Conservation (phyloP, 441 rosid genomes). For the Euphorbia celastroides region DNA sequence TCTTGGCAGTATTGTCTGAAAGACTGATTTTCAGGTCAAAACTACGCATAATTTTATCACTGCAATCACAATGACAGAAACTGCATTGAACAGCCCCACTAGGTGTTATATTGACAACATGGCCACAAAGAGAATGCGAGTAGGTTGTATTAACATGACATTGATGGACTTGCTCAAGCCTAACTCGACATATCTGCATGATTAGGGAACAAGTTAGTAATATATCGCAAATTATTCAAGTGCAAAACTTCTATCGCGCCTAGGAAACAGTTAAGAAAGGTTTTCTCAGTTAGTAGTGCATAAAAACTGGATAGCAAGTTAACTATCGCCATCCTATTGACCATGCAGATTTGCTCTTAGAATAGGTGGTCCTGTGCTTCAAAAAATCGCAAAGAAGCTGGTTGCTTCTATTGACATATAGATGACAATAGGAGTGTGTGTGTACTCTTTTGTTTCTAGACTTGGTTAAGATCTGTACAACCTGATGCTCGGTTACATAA, state of each 20-base stretch:
- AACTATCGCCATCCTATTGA: not conserved
- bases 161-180: slow-evolving; percentile 66
- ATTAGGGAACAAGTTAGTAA: not conserved
- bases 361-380: not conserved
- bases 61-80: slow-evolving; percentile 38
- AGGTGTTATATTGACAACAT: slow-evolving; percentile 40
- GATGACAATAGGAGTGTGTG: too few species aligned
- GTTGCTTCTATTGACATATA: not conserved
- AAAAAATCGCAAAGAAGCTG: not conserved
- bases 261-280: not conserved
- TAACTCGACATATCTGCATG: slow-evolving; percentile 43
- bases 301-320: not conserved
- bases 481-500: not conserved
- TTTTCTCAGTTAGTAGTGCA: not conserved
- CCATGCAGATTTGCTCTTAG: not conserved
- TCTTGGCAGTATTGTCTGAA: slow-evolving; percentile 48
- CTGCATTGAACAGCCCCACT: slow-evolving; percentile 40
- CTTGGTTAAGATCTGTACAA: not conserved
- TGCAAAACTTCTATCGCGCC: not conserved
- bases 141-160: slow-evolving; percentile 55
- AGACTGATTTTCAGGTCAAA: slow-evolving; percentile 51
- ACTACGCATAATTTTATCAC: slow-evolving; percentile 34
- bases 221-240: too few species aligned
- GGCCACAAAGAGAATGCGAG: slow-evolving; percentile 65
- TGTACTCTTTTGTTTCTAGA: not conserved